Percentiles rank a stretch among this genome's conserved stretches.
Conservation (phyloP, 345 rosid species). For the Conringia planisiliqua region DNA sequence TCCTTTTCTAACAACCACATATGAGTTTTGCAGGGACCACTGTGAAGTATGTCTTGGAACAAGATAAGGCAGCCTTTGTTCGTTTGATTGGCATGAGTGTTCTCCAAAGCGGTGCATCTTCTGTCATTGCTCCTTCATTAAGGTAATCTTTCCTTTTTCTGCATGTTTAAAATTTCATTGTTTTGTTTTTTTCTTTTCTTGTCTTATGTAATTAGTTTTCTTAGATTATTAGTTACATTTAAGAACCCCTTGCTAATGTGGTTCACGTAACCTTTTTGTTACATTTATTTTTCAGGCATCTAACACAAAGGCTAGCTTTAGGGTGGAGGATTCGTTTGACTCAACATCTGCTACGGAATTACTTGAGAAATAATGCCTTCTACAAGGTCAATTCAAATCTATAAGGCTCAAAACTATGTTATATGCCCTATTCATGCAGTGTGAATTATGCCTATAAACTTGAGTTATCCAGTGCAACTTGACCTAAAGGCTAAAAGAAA, state of each 20-base stretch:
- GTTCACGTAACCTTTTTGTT: slow-evolving; percentile 1
- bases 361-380: slow-evolving; percentile 89
- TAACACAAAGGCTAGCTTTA: slow-evolving; percentile 81
- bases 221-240: background rate
- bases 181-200: background rate
- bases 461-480: background rate
- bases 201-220: background rate
- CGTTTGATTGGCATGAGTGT: slow-evolving; percentile 83
- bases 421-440: background rate
- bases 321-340: slow-evolving; percentile 97
- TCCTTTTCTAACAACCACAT: slow-evolving; percentile 2
- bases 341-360: slow-evolving; percentile 77
- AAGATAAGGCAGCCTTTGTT: slow-evolving; percentile 79
- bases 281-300: slow-evolving; percentile 51
- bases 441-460: slow-evolving; percentile 1
- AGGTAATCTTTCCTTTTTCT: slow-evolving; percentile 43
- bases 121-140: slow-evolving; percentile 91
- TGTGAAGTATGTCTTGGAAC: slow-evolving; percentile 93
- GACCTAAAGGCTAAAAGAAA: background rate
- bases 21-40: slow-evolving; percentile 70
- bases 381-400: slow-evolving; percentile 66
- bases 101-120: slow-evolving; percentile 94
- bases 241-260: background rate
- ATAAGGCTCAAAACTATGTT: background rate
- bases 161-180: background rate